Conservation (phyloP, 352 stramenopile species). For the Phytophthora cryptogea region DNA sequence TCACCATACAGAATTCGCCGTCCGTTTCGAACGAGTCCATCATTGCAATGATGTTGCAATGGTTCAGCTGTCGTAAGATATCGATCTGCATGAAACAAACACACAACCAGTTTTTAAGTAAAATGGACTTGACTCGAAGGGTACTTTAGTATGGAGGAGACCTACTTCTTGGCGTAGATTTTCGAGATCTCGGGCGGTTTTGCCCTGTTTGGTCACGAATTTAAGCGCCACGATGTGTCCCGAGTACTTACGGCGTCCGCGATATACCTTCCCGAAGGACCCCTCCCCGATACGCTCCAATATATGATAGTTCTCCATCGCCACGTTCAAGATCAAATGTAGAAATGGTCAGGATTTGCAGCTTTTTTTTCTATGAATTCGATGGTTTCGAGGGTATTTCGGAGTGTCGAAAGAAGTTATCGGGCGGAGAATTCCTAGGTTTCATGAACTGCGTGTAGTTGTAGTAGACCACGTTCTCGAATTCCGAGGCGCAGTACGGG, state of each 20-base stretch:
- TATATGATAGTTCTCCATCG: conserved; percentile 93
- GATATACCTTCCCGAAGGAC: conserved; percentile 89
- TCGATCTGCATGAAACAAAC: conserved; percentile 79
- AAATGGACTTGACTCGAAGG: too few species aligned
- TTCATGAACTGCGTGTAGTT: conserved; percentile 43
- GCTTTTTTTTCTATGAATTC: background rate
- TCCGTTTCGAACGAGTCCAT: conserved; percentile 95
- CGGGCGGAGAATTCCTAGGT: conserved; percentile 5
- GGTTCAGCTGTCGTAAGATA: conserved; percentile 90
- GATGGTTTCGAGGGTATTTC: background rate
- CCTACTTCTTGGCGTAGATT: conserved; percentile 91
- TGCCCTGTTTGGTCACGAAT: conserved; percentile 94
- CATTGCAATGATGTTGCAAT: conserved; percentile 96
- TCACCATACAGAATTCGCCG: conserved; percentile 94
- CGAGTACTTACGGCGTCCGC: conserved; percentile 81
- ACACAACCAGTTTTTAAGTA: conserved; percentile 5
- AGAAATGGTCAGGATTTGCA: background rate
- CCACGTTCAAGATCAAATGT: background rate
- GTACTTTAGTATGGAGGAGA: conserved; percentile 5
- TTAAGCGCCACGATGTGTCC: conserved; percentile 93
- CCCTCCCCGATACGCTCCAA: conserved; percentile 93
- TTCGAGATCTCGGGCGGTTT: conserved; percentile 88
- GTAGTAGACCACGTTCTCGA: conserved; percentile 43
- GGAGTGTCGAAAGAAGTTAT: too few species aligned
- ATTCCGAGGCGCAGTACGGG: conserved; percentile 41